Evolutionary conservation across 2,329 filamentous ascomycete species (phyloP), one percentile per base, ranked within the genome.

Genomic region (Helicocarpus griseus): DNA sequence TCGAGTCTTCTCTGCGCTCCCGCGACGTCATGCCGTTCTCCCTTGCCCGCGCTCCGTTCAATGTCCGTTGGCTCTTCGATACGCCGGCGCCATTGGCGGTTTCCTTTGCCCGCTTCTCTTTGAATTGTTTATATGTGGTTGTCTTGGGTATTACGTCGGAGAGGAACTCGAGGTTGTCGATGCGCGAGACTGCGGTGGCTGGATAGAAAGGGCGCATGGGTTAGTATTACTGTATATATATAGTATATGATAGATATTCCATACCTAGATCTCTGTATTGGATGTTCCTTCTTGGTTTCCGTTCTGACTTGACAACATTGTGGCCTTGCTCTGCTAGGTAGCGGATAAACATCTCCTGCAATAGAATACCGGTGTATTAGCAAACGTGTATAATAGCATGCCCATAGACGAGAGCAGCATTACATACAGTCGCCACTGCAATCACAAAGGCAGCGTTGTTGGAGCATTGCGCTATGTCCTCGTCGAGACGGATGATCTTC

Each of bases 381-480:
- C 43, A 31, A 45, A 24, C 49, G 31, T 33, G 31, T 3, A 24
- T 19, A 21, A 40, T 17, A 38, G n/a, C 39, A 49, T 22, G 17
- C 43, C 19, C n/a, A 9, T 22, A 46, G 19, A n/a, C 5, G 17
- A n/a, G 36, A 28, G 26, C 33, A 7, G 2, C 26, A 29, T 21
- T 38, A 65, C 78, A 58, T 69, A 87, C 86, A 3, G 93, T 90
- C 21, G 93, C 93, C 54, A 95, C 78, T 1, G 91, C 90, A 62
- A 97, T 94, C 52, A 91, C 83, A 67, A 97, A 97, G 19, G 90
- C 87, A 50, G 91, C 91, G 64, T 95, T 95, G 69, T 90, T 95
- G 44, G 90, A 95, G 69, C 89, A 95, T 65, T 87, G 81, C 56
- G 76, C 77, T 56, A 95, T 86, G 56, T 96, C 91, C 40, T 87